Evolutionary conservation across 345 rosid genomes (phyloP).

Genomic region (Gossypium rotundifolium): DNA sequence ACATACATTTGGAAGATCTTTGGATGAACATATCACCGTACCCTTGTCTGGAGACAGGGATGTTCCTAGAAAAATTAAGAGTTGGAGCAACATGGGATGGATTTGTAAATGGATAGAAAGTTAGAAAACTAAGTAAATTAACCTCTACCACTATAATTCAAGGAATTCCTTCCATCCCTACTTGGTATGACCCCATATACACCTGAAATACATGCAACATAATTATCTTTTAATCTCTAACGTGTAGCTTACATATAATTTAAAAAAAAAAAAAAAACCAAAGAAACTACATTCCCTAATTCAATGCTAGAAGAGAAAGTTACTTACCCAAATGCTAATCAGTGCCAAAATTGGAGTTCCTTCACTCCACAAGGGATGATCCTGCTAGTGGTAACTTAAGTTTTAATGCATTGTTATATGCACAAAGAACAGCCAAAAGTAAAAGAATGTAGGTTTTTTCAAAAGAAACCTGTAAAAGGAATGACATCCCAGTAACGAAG

Average conservation of each 20-base stretch:
- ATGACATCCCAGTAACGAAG: not conserved
- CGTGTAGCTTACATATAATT: too few species aligned
- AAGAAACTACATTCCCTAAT: not conserved
- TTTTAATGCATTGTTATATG: not conserved
- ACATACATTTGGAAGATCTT: not conserved
- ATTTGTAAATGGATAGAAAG: not conserved
- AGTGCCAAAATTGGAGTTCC: not conserved
- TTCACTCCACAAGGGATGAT: not conserved
- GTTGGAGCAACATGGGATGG: too few species aligned
- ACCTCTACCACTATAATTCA: constrained; percentile 1
- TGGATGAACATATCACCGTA: too few species aligned
- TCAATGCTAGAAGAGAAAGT: not conserved
- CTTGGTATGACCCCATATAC: constrained; percentile 6
- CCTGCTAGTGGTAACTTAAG: not conserved
- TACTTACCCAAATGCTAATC: not conserved
- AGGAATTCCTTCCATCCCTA: not conserved
- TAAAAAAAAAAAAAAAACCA: not conserved
- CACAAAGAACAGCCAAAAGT: not conserved
- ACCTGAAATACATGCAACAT: not conserved
- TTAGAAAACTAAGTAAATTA: not conserved
- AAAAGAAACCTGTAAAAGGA: not conserved
- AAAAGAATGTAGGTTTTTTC: not conserved
- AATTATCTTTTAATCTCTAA: not conserved
- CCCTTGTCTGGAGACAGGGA: too few species aligned
- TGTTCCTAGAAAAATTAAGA: too few species aligned